These are phyloP conservation scores for Fusarium dlaminii DNA, from an alignment of 2,329 filamentous ascomycete species.

Conservation along the genomic window DNA sequence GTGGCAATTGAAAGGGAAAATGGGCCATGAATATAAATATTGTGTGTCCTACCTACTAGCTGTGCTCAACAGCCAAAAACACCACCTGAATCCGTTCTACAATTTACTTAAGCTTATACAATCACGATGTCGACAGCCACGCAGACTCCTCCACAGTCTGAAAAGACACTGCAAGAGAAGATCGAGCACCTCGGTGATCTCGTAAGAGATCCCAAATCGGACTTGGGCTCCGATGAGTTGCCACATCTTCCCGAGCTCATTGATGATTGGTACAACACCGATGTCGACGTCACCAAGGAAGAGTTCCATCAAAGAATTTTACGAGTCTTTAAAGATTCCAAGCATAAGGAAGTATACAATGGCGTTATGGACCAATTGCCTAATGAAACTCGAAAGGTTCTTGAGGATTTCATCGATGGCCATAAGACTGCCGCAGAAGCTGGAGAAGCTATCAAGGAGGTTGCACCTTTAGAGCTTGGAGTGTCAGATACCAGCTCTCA, in stretches of 20 bases:
- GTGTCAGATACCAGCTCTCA: not conserved
- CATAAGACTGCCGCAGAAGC: not conserved
- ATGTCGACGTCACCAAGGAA: not conserved
- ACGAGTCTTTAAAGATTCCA: not conserved
- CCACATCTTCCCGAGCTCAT: not conserved
- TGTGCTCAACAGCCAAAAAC: not conserved
- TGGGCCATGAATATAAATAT: not conserved
- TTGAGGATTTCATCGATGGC: not conserved
- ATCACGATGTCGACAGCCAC: not conserved
- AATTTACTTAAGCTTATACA: rapidly evolving
- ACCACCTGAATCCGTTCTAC: rapidly evolving
- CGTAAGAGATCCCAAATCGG: not conserved
- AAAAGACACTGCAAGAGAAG: not conserved
- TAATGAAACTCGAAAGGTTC: not conserved
- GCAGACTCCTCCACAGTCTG: not conserved
- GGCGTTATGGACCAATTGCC: not conserved
- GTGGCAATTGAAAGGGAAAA: rapidly evolving
- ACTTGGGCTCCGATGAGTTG: not conserved
- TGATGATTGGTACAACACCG: not conserved
- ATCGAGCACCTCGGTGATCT: not conserved
- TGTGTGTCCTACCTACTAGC: rapidly evolving
- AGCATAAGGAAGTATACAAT: not conserved
- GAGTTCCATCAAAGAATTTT: not conserved
- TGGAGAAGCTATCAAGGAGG: not conserved
- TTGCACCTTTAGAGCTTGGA: not conserved